These are phyloP conservation scores for Leccinum aurantiacum DNA, from an alignment of 768 basidiomycete genomes.

Conservation along the genomic window DNA sequence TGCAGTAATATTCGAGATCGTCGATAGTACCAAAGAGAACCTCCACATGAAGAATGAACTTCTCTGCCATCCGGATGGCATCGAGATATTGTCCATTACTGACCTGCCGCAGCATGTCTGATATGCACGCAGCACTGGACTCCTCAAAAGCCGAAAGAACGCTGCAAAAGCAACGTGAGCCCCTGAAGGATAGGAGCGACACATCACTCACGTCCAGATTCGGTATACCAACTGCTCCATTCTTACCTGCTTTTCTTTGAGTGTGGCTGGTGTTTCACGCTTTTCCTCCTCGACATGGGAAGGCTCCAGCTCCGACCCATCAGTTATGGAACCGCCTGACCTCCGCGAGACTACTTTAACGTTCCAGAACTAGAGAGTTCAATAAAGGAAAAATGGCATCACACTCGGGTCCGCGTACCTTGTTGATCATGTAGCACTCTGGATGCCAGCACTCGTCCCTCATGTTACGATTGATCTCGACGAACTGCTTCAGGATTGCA, in stretches of 20 bases:
- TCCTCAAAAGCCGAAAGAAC: conserved; percentile 98
- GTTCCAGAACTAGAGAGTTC: conserved; percentile 85
- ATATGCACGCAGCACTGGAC: conserved; percentile 98
- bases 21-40: conserved; percentile 96
- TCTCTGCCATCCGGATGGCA: conserved; percentile 97
- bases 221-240: conserved; percentile 99
- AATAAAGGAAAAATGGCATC: conserved; percentile 12
- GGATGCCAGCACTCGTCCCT: conserved; percentile 99
- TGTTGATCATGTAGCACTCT: conserved; percentile 99
- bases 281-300: conserved; percentile 76
- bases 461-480: conserved; percentile 98
- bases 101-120: conserved; percentile 97
- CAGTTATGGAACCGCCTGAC: conserved; percentile 58
- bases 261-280: conserved; percentile 68
- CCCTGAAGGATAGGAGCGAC: not conserved
- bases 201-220: conserved; percentile 88
- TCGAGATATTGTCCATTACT: conserved; percentile 96
- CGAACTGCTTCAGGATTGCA: conserved; percentile 98
- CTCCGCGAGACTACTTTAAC: conserved; percentile 84
- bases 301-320: conserved; percentile 53
- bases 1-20: conserved; percentile 89
- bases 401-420: conserved; percentile 51
- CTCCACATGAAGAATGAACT: conserved; percentile 97
- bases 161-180: conserved; percentile 38
- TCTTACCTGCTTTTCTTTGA: conserved; percentile 86